Evolutionary conservation across 2,329 filamentous ascomycete genomes (phyloP), one percentile per base, ranked within the genome.

Genomic region (Pyricularia sp.): DNA sequence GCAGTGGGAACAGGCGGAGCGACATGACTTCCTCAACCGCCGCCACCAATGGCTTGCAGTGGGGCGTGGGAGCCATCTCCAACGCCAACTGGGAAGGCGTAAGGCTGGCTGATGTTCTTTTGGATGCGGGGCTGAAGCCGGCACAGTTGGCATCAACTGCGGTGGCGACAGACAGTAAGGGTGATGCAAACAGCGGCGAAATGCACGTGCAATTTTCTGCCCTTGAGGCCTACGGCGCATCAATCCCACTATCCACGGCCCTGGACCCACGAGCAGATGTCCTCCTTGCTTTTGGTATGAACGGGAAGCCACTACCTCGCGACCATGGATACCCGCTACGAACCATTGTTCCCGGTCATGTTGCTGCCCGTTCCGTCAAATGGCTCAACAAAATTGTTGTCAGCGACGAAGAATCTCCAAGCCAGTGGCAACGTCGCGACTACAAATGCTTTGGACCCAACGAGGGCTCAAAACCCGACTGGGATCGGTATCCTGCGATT

Each of bases 391-490:
- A 85, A 64, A 87, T 92, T 68, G 83, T 85, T 0, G 80, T 91
- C 1, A 86, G 87, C 58, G 86, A 88, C 69, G 89, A 91, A 71
- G 89, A 92, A 76, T 89, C 87, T 72, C 78, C 82, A 3, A 88
- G 84, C 63, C 85, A 89, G 74, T 90, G 88, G 88, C 88, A 91
- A 74, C 82, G 86, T 26, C 82, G 85, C 23, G 89, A 91, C 75
- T 91, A 91, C 78, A 91, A 91, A 75, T 86, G 85, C 73, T 90
- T 91, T 70, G 87, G 88, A 0, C 88, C 88, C 3, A 89, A 89
- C 73, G 82, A 88, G 75, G 79, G 80, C 14, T 79, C 79, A 36
- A 81, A 83, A 26, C 83, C 86, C 6, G 83, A 90, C 76, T 90
- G 88, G 88, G 85, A 87, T 66, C 79, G 80, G 28, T 88, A 88